Evolutionary conservation across 306 rosid genomes (phyloP), one percentile per base, ranked within the genome.

Genomic region (Prunus fruticosa): DNA sequence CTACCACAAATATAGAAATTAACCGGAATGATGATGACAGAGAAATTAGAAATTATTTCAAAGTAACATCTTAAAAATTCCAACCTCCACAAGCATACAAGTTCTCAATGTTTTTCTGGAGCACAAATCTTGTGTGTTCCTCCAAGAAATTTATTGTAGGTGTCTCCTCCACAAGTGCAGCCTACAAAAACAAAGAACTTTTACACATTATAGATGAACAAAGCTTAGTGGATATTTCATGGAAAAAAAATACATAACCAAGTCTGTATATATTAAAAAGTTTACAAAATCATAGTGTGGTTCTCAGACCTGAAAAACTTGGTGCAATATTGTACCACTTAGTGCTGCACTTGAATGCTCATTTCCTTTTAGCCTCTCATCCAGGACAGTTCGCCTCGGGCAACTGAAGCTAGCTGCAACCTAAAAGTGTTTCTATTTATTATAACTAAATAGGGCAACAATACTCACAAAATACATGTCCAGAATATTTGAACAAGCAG

Each of bases 51-150:
- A 20, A 73, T 71, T 65, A 52, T 43, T 27, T 49, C 71, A 51
- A 47, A 65, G 32, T 15, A 53, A 56, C 5, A 65, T 60, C 23
- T 67, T 18, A 73, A 49, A 69, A 66, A 45, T 61, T 50, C 53
- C 66, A 67, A 92, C 98, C 98, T 90, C 90, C 91, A 66, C 96
- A 92, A 45, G 97, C 96, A 89, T 90, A 95, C 69, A 95, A 80
- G 80, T 89, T 92, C 85, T 95, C 98, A 50, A 90, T 78, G 82
- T 88, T 89, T 79, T 80, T 83, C 64, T 82, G 87, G 47, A 95
- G 86, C 70, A 86, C 95, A 66, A 64, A 79, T 67, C 86, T 78
- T 56, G 93, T 84, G 65, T 84, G 85, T 82, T 86, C 89, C 87
- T 95, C 87, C 83, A 95, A 80, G 73, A 87, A 92, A 61, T 78